Percentiles rank a stretch among this genome's conserved stretches.
phyloP scores from a whole-genome alignment of 441 rosid species.

The Omphalea diandra region DNA sequence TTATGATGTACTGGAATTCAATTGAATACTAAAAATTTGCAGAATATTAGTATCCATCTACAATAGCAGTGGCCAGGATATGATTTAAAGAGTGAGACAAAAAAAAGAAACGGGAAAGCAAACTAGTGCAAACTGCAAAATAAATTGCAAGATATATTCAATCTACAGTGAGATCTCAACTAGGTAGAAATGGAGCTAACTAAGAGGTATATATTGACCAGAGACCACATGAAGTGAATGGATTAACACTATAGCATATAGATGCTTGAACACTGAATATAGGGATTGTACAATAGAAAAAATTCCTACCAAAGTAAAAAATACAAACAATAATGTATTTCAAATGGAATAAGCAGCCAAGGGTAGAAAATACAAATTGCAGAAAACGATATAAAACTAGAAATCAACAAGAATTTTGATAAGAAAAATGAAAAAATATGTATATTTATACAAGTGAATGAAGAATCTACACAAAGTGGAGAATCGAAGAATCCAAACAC shows the following conservation, averaged over 20 bases:
- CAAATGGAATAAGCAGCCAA: constrained; percentile 1
- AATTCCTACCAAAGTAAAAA: constrained; percentile 7
- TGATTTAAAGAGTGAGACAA: neutral
- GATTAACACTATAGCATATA: neutral
- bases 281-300: neutral
- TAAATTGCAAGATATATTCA: neutral
- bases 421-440: constrained; percentile 5
- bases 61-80: neutral
- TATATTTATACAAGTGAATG: too few species aligned
- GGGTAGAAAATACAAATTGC: neutral
- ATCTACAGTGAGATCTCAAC: constrained; percentile 6
- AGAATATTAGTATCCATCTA: neutral
- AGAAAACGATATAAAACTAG: neutral
- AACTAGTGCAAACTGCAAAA: neutral
- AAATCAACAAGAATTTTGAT: neutral
- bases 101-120: neutral
- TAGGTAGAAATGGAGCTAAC: neutral
- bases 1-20: constrained; percentile 1
- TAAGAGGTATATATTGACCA: constrained; percentile 8
- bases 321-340: neutral
- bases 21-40: neutral
- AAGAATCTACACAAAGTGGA: constrained; percentile 5
- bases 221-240: neutral
- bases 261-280: neutral
- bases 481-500: neutral